Conservation (phyloP, 1,284 basidiomycete species). For the Coriolopsis trogii region DNA sequence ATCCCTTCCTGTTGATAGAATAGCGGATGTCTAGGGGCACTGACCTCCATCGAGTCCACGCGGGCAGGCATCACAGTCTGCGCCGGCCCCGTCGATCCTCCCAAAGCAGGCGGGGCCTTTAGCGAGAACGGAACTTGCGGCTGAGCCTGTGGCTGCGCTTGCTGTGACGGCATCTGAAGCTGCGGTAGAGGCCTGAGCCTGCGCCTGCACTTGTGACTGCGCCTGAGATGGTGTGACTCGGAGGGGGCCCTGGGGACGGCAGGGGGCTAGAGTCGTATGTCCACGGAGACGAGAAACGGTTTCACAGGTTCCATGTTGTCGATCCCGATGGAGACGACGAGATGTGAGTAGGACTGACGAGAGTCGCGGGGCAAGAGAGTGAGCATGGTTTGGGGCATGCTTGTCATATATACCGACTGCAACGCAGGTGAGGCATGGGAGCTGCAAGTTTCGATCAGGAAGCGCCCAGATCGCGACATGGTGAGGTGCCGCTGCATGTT, state of each 20-base stretch:
- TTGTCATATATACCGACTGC: background rate
- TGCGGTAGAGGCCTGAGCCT: background rate
- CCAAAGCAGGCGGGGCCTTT: too few species aligned
- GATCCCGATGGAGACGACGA: background rate
- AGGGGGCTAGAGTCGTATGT: constrained; percentile 17
- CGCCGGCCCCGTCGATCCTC: constrained; percentile 3
- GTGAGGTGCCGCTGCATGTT: background rate
- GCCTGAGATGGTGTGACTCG: constrained; percentile 4
- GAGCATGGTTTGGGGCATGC: background rate
- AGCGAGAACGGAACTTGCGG: background rate
- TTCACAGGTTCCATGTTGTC: constrained; percentile 10
- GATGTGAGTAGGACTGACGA: background rate
- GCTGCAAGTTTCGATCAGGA: constrained; percentile 1
- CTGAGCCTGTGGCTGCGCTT: background rate
- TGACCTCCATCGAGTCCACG: background rate
- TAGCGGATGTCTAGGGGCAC: constrained; percentile 13
- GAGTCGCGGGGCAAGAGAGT: too few species aligned
- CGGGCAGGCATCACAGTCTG: background rate
- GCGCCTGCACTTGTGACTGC: background rate
- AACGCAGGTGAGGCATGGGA: constrained; percentile 21
- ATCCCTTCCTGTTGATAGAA: constrained; percentile 29
- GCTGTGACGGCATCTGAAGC: background rate
- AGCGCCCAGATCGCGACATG: background rate
- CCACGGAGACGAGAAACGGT: constrained; percentile 18
- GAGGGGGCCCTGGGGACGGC: constrained; percentile 20